A percentile compares a stretch with the other conserved stretches of the same genome.
phyloP scores from a whole-genome alignment of 371 early-diverging fungal species.

The Sanchytrium tribonematis region DNA sequence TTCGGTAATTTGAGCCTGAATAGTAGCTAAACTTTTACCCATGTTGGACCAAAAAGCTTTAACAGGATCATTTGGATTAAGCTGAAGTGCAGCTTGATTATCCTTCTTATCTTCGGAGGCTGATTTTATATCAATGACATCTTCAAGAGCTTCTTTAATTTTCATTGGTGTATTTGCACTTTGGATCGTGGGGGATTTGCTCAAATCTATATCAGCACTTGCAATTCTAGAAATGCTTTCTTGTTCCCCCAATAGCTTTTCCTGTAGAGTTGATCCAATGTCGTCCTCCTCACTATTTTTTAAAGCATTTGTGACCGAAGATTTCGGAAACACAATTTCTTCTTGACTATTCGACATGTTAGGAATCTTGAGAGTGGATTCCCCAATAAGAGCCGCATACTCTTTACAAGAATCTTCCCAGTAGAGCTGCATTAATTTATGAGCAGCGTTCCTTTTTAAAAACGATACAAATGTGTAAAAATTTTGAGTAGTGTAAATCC shows the following conservation, averaged over 20 bases:
- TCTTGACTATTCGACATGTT: neutral
- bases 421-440: neutral
- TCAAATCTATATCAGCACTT: neutral
- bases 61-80: neutral
- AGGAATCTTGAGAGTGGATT: neutral
- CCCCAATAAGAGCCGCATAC: neutral
- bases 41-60: neutral
- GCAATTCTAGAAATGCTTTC: neutral
- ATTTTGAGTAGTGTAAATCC: neutral
- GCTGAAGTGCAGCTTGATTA: neutral
- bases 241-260: neutral
- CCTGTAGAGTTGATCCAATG: neutral
- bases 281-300: neutral
- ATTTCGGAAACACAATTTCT: neutral
- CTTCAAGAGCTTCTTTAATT: neutral
- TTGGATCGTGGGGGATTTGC: neutral
- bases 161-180: no score
- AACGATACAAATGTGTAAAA: neutral
- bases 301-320: neutral
- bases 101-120: neutral
- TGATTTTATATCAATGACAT: neutral
- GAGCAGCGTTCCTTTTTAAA: neutral
- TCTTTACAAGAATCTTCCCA: neutral
- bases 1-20: neutral
- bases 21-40: neutral